Evolutionary conservation across 306 rosid species (phyloP).

Genomic region (Dicorynia guianensis): DNA sequence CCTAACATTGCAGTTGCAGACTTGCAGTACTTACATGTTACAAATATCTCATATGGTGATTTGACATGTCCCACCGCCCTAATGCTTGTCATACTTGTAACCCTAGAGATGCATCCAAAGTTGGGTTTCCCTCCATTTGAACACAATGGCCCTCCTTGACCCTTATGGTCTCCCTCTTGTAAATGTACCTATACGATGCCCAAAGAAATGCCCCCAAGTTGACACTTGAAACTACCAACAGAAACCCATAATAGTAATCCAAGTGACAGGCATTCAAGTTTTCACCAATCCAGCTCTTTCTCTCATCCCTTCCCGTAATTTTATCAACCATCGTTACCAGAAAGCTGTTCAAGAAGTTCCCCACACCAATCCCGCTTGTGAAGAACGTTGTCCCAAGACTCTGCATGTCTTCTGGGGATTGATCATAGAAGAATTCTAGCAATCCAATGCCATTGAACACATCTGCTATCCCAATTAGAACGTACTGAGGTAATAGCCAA

Average conservation of each 20-base stretch:
- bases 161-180: slow-evolving; percentile 49
- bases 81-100: slow-evolving; percentile 45
- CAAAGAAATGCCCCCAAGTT: slow-evolving; percentile 52
- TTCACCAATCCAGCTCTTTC: slow-evolving; percentile 79
- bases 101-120: slow-evolving; percentile 57
- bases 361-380: slow-evolving; percentile 80
- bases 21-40: no score
- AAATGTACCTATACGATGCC: slow-evolving; percentile 56
- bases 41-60: no score
- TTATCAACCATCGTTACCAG: slow-evolving; percentile 74
- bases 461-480: slow-evolving; percentile 81
- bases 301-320: slow-evolving; percentile 61
- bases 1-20: no score
- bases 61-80: background rate
- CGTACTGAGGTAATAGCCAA: slow-evolving; percentile 81
- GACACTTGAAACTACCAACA: slow-evolving; percentile 49
- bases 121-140: slow-evolving; percentile 46
- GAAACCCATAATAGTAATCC: slow-evolving; percentile 84
- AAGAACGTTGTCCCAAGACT: slow-evolving; percentile 83
- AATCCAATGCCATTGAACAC: slow-evolving; percentile 82
- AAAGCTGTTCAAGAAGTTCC: slow-evolving; percentile 80
- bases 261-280: slow-evolving; percentile 85
- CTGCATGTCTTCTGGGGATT: slow-evolving; percentile 89
- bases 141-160: slow-evolving; percentile 49
- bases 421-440: slow-evolving; percentile 91